These are phyloP conservation scores for Lipomyces mesembrius DNA, from an alignment of 805 yeast species.

Conservation along the genomic window DNA sequence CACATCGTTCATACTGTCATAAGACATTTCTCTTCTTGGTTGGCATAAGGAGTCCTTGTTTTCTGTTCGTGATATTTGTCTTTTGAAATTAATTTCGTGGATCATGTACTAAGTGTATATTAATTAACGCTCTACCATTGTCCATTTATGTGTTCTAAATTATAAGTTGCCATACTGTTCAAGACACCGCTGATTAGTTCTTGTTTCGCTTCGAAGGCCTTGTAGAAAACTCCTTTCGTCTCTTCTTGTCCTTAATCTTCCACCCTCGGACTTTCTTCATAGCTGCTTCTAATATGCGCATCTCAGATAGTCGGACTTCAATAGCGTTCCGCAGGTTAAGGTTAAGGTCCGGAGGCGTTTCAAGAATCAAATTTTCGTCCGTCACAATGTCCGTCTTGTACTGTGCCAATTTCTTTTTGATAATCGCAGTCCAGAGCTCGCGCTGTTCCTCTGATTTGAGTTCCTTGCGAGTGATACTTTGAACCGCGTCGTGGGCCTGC, in stretches of 20 bases:
- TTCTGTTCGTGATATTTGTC: constrained; percentile 1
- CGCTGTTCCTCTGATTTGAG: constrained; percentile 32
- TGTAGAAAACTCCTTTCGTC: constrained; percentile 14
- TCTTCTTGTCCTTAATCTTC: constrained; percentile 17
- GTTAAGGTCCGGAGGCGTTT: constrained; percentile 6
- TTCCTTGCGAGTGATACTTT: constrained; percentile 16
- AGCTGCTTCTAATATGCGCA: constrained; percentile 25
- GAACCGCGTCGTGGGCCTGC: constrained; percentile 21
- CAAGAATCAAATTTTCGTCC: constrained; percentile 33
- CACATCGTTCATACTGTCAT: background rate
- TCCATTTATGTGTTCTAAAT: background rate
- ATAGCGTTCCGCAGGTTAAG: constrained; percentile 32
- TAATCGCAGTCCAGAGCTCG: constrained; percentile 29
- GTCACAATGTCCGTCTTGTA: constrained; percentile 33
- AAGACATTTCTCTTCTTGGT: background rate
- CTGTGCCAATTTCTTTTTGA: constrained; percentile 16
- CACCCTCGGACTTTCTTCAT: constrained; percentile 22
- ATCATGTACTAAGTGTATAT: background rate
- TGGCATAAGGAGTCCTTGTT: constrained; percentile 3
- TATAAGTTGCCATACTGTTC: background rate
- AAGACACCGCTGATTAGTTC: background rate
- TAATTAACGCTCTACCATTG: background rate
- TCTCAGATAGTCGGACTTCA: constrained; percentile 35
- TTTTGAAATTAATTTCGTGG: constrained; percentile 3
- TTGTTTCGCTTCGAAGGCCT: constrained; percentile 21